Conservation (phyloP, 2,329 filamentous ascomycete genomes). For the Ilyonectria robusta region DNA sequence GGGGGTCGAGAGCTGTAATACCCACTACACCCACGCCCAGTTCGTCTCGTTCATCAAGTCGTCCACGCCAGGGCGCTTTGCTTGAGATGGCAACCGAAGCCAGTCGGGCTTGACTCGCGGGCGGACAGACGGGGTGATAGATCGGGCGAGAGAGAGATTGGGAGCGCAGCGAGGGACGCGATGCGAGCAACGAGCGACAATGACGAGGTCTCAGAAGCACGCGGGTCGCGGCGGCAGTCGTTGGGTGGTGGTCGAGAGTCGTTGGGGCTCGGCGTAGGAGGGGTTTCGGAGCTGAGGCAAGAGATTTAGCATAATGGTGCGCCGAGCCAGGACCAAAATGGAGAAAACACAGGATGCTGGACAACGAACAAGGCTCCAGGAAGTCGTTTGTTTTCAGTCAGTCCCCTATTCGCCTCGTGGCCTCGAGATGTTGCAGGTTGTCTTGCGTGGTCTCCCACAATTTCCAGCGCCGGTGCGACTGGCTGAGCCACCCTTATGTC, state of each 20-base stretch:
- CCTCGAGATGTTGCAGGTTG: slow-evolving; percentile 46
- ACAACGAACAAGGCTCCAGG: slow-evolving; percentile 28
- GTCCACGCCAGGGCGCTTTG: slow-evolving; percentile 42
- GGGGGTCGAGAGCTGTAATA: slow-evolving; percentile 50
- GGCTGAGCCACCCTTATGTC: slow-evolving; percentile 51
- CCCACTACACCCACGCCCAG: slow-evolving; percentile 55
- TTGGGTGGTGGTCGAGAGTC: slow-evolving; percentile 42
- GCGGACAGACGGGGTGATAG: background rate
- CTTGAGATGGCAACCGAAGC: slow-evolving; percentile 24
- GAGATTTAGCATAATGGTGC: slow-evolving; percentile 36
- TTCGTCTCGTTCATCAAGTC: slow-evolving; percentile 48
- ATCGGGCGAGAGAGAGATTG: background rate
- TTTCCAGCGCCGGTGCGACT: slow-evolving; percentile 43
- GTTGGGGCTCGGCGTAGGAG: slow-evolving; percentile 44
- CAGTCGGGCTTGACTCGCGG: slow-evolving; percentile 21
- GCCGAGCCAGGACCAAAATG: slow-evolving; percentile 22
- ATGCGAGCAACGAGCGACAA: slow-evolving; percentile 9
- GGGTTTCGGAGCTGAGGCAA: slow-evolving; percentile 36
- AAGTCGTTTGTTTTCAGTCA: slow-evolving; percentile 36
- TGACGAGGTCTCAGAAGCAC: slow-evolving; percentile 17
- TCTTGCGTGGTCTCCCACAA: slow-evolving; percentile 51
- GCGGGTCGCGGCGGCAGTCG: slow-evolving; percentile 37
- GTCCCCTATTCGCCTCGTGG: slow-evolving; percentile 49
- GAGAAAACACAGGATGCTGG: slow-evolving; percentile 22
- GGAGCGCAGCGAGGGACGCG: slow-evolving; percentile 11